Percentiles rank a stretch among this genome's conserved stretches.
phyloP scores from a whole-genome alignment of 1,139 yeast genomes.

The Sugiyamaella grinbergsii region DNA sequence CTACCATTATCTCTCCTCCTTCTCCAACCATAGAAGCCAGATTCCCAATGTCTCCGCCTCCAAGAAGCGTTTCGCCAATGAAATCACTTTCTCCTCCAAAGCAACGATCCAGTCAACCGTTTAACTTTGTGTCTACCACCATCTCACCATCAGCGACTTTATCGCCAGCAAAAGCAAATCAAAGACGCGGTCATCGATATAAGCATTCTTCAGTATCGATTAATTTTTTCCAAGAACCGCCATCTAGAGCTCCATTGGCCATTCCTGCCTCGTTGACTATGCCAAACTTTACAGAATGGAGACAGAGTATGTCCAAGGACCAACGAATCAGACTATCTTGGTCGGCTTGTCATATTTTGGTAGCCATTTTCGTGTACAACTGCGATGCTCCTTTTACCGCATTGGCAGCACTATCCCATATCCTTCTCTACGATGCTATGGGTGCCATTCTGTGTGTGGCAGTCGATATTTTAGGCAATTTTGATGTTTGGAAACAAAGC shows the following conservation, averaged over 20 bases:
- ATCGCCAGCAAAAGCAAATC: slow-evolving; percentile 22
- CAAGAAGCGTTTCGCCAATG: slow-evolving; percentile 22
- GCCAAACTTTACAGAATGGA: slow-evolving; percentile 68
- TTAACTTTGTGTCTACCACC: slow-evolving; percentile 42
- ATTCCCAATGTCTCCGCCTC: slow-evolving; percentile 21
- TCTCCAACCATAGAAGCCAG: slow-evolving; percentile 18
- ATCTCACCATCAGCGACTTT: slow-evolving; percentile 25
- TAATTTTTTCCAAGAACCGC: slow-evolving; percentile 94
- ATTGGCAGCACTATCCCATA: slow-evolving; percentile 79
- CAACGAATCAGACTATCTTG: slow-evolving; percentile 65
- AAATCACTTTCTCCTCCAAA: slow-evolving; percentile 20
- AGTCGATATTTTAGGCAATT: slow-evolving; percentile 81
- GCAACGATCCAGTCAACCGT: slow-evolving; percentile 34
- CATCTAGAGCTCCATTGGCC: slow-evolving; percentile 65
- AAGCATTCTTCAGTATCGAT: slow-evolving; percentile 96
- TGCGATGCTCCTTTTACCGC: slow-evolving; percentile 58
- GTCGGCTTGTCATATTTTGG: slow-evolving; percentile 63
- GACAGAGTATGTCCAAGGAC: slow-evolving; percentile 52
- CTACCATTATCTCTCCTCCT: slow-evolving; percentile 17
- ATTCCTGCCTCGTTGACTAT: slow-evolving; percentile 80
- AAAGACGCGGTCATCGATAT: slow-evolving; percentile 88
- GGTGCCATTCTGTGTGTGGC: slow-evolving; percentile 71
- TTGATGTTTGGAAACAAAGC: slow-evolving; percentile 88
- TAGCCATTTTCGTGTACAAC: slow-evolving; percentile 60
- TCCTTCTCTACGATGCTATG: slow-evolving; percentile 81